These are phyloP conservation scores for Hemileccinum rubropunctum DNA, from an alignment of 768 basidiomycete genomes.

Conservation along the genomic window DNA sequence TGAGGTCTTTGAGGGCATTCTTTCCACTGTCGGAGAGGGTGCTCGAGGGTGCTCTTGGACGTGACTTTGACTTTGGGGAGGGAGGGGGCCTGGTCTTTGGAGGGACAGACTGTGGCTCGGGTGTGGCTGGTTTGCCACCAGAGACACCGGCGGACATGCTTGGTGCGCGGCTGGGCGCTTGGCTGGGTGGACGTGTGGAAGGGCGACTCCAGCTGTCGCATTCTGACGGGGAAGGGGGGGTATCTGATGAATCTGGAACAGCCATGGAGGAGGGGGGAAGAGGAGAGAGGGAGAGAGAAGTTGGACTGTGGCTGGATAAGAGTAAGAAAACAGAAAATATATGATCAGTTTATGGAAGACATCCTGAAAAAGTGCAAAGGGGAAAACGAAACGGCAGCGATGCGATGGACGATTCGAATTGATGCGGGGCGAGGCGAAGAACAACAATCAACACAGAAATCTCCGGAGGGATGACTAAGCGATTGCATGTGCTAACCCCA, in stretches of 20 bases:
- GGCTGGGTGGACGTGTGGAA: slow-evolving; percentile 58
- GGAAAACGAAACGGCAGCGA: neutral
- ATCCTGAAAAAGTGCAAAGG: slow-evolving; percentile 2
- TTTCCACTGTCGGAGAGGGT: slow-evolving; percentile 59
- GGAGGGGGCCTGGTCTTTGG: slow-evolving; percentile 21
- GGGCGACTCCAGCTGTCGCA: slow-evolving; percentile 61
- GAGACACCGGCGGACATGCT: slow-evolving; percentile 37
- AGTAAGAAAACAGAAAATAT: neutral
- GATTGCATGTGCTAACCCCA: too few relatives aligned
- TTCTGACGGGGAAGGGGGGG: slow-evolving; percentile 53
- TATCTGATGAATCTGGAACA: slow-evolving; percentile 38
- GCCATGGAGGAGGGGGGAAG: slow-evolving; percentile 32
- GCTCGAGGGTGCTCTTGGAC: slow-evolving; percentile 40
- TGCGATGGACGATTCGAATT: slow-evolving; percentile 11
- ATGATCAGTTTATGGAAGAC: slow-evolving; percentile 10
- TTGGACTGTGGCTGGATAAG: too few relatives aligned
- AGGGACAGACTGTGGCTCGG: slow-evolving; percentile 30
- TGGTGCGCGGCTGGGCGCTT: slow-evolving; percentile 45
- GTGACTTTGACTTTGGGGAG: slow-evolving; percentile 25
- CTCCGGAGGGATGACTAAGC: slow-evolving; percentile 26
- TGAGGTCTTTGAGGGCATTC: slow-evolving; percentile 82
- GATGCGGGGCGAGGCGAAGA: slow-evolving; percentile 13
- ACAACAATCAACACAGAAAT: slow-evolving; percentile 1
- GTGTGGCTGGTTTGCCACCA: slow-evolving; percentile 26
- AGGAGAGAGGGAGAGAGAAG: neutral